Conservation (phyloP, 257 asterid genomes). For the Cruciata laevipes region DNA sequence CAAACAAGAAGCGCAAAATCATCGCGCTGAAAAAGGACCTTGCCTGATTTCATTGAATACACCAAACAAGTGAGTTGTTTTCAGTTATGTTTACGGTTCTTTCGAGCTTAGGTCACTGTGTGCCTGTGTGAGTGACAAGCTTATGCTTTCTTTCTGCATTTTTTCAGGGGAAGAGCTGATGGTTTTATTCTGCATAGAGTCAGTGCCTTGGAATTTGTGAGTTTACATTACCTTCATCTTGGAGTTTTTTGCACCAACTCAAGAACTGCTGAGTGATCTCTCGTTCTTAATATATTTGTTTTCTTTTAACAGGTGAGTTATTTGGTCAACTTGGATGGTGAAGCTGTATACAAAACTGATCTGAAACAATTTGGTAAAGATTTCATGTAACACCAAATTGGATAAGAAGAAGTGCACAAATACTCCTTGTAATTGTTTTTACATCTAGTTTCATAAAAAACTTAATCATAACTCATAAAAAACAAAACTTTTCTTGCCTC, state of each 20-base stretch:
- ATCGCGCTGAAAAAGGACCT: slow-evolving; percentile 26
- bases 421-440: no score
- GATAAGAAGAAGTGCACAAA: no score
- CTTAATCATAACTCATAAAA: no score
- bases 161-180: slow-evolving; percentile 29
- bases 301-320: slow-evolving; percentile 34
- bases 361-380: slow-evolving; percentile 51
- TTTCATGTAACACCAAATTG: slow-evolving; percentile 4
- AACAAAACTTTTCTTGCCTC: no score
- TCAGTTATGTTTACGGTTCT: background rate
- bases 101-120: background rate
- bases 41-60: slow-evolving; percentile 28
- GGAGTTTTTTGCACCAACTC: background rate
- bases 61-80: slow-evolving; percentile 30
- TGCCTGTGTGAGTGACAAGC: background rate
- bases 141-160: background rate
- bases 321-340: slow-evolving; percentile 42
- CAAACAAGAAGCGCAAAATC: background rate
- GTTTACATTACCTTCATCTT: slow-evolving; percentile 13
- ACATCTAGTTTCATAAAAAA: no score
- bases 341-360: slow-evolving; percentile 31
- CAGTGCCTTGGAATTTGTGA: slow-evolving; percentile 49
- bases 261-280: background rate
- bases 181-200: slow-evolving; percentile 53
- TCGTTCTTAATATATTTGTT: background rate